These are phyloP conservation scores for Capsella rubella DNA, from an alignment of 441 rosid genomes.

Conservation along the genomic window DNA sequence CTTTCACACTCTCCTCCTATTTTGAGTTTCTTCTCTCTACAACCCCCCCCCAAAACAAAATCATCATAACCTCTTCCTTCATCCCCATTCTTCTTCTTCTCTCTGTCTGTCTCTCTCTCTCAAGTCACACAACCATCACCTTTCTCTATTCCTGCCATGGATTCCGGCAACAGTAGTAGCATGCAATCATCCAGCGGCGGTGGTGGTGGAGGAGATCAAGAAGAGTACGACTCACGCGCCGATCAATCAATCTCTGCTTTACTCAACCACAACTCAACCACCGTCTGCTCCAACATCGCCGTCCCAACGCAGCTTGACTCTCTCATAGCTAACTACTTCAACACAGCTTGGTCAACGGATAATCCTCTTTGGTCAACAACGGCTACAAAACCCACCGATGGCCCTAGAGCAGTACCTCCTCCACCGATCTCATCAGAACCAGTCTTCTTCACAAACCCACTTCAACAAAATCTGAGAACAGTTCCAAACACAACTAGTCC, in stretches of 20 bases:
- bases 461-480: constrained; percentile 25
- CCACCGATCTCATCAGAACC: constrained; percentile 34
- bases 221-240: constrained; percentile 71
- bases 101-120: constrained; percentile 30
- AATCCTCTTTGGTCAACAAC: constrained; percentile 34
- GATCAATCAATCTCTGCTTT: constrained; percentile 62
- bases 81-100: constrained; percentile 5
- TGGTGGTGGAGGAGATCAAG: constrained; percentile 49
- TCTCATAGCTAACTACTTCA: constrained; percentile 44
- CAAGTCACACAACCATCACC: not conserved
- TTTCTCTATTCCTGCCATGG: constrained; percentile 49
- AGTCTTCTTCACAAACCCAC: constrained; percentile 38
- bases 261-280: constrained; percentile 47
- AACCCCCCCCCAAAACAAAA: constrained; percentile 30
- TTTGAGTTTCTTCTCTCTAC: constrained; percentile 42
- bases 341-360: constrained; percentile 39
- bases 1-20: constrained; percentile 44
- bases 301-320: constrained; percentile 42
- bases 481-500: constrained; percentile 35
- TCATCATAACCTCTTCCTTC: constrained; percentile 34
- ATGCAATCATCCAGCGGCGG: constrained; percentile 72
- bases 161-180: constrained; percentile 72
- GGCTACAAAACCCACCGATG: constrained; percentile 29
- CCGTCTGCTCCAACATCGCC: constrained; percentile 39
- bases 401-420: constrained; percentile 24